These are phyloP conservation scores for Vitis rotundifolia DNA, from an alignment of 164 flowering plant species.

Conservation along the genomic window DNA sequence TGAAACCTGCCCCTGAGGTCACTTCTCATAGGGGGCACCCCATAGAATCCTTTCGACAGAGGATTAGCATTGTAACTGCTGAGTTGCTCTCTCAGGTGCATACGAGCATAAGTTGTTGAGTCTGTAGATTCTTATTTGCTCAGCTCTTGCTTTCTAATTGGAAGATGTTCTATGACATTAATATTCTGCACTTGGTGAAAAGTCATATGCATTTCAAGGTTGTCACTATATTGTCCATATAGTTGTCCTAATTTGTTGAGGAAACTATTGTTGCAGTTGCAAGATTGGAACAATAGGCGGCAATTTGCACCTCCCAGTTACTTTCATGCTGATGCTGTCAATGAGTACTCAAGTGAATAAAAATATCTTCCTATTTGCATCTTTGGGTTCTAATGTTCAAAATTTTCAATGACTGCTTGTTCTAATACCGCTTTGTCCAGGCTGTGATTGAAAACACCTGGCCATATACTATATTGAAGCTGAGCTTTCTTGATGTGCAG, in stretches of 20 bases:
- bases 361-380: slow-evolving; percentile 8
- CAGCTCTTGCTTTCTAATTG: background rate
- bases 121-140: slow-evolving; percentile 5
- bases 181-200: background rate
- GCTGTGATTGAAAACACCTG: too few species aligned
- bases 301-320: slow-evolving; percentile 76
- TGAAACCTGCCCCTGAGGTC: slow-evolving; percentile 29
- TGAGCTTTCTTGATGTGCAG: slow-evolving; percentile 42
- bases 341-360: slow-evolving; percentile 73
- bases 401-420: too few species aligned
- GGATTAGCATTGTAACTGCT: slow-evolving; percentile 66
- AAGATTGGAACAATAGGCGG: slow-evolving; percentile 93
- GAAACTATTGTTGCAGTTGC: slow-evolving; percentile 53
- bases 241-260: background rate
- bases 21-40: slow-evolving; percentile 41
- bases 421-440: too few species aligned
- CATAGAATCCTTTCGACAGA: slow-evolving; percentile 57
- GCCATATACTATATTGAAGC: too few species aligned
- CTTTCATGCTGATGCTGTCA: slow-evolving; percentile 94
- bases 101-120: background rate
- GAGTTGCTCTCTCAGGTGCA: slow-evolving; percentile 90
- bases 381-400: background rate
- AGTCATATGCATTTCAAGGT: too few species aligned
- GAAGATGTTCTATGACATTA: background rate
- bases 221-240: background rate